Evolutionary conservation across 1,284 basidiomycete genomes (phyloP).

Genomic region (Prillingera fragicola): DNA sequence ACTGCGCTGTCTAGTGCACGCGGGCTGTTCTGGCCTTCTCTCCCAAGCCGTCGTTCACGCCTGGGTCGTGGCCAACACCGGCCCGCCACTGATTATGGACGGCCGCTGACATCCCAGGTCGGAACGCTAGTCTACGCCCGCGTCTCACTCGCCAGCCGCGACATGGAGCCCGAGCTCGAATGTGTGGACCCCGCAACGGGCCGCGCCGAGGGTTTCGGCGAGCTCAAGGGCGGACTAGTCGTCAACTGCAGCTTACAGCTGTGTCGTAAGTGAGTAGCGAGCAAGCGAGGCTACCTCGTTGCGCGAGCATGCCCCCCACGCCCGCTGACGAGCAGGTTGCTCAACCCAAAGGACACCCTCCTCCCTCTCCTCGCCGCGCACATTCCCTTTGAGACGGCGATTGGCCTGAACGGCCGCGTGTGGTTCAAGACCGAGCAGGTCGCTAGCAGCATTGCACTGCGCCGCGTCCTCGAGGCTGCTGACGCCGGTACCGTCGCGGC

Average conservation of each 20-base stretch:
- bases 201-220: conserved; percentile 50
- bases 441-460: conserved; percentile 45
- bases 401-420: conserved; percentile 51
- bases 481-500: conserved; percentile 31
- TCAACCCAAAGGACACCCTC: conserved; percentile 45
- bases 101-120: conserved; percentile 35
- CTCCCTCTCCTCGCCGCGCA: conserved; percentile 35
- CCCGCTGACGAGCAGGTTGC: conserved; percentile 33
- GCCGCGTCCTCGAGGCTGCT: conserved; percentile 38
- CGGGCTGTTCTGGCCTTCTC: no score
- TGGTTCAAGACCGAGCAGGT: conserved; percentile 50
- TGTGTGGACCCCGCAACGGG: conserved; percentile 51
- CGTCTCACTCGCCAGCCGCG: conserved; percentile 49
- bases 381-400: conserved; percentile 50
- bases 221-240: conserved; percentile 49
- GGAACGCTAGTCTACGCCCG: conserved; percentile 52
- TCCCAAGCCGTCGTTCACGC: no score
- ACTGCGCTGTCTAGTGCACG: no score
- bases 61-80: no score
- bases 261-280: conserved; percentile 38
- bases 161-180: conserved; percentile 53
- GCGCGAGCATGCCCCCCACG: background rate
- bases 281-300: background rate
- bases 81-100: background rate
- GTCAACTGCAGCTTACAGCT: conserved; percentile 41